Base-by-base conservation (phyloP, 345 rosid genomes). In the Pistacia integerrima region DNA sequence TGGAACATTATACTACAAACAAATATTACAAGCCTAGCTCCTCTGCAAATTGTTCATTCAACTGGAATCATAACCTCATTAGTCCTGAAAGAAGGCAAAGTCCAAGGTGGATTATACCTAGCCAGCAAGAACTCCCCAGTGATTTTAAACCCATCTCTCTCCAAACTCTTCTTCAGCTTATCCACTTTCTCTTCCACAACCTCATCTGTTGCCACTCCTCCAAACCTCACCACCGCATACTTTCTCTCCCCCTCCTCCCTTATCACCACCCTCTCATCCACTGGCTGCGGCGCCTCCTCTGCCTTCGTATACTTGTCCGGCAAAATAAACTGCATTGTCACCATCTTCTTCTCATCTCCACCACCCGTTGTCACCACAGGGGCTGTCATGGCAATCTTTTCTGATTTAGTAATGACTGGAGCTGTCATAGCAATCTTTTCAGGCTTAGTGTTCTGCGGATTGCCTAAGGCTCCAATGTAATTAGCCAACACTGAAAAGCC, bases 91-190 rank as follows among this genome's bases (percentile, higher is more conserved):
- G 86, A 72, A 18, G 97, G 97, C 77, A 93, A 56, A 66, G 98
- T 90, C 92, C 93, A 93, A 8, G 98, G 97, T 0, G 98, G 99
- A 54, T 95, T 95, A 78, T 89, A 92, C 90, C 99, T 89, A 66
- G 90, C 96, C 69, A 93, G 87, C 74, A 90, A 8, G 52, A 73
- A 85, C 56, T 90, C 88, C 17, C 99, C 98, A 44, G 55, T 69
- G 70, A 92, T 78, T 85, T 87, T 91, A 68, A 76, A 77, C 80
- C 98, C 98, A 61, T 93, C 98, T 84, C 78, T 87, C 83, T 88
- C 90, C 78, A 95, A 86, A 79, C 87, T 82, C 75, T 81, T 77
- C 75, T 78, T 88, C 44, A 93, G 82, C 89, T 82, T 90, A 82
- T 87, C 91, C 72, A 83, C 93, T 77, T 87, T 93, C 81, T 88